A percentile compares a stretch with the other conserved stretches of the same genome.
Evolutionary conservation across 345 rosid species (phyloP).

Genomic region (Gossypium bickii): DNA sequence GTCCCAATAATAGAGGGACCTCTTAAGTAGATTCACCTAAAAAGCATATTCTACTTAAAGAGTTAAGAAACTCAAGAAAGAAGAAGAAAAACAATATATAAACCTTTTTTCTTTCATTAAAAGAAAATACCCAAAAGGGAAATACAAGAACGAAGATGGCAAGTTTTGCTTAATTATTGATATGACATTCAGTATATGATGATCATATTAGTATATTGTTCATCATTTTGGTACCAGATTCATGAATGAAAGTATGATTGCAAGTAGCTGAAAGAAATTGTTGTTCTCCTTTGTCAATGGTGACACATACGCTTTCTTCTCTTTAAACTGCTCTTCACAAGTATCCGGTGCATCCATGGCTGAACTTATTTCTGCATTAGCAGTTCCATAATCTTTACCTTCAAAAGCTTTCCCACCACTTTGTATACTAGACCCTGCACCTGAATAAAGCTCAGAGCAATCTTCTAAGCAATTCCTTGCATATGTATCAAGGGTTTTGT

Average conservation of each 20-base stretch:
- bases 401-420: conserved; percentile 18
- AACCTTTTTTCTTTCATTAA: no score
- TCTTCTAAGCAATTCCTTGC: conserved; percentile 21
- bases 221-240: conserved; percentile 14
- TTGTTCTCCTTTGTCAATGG: conserved; percentile 28
- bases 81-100: no score
- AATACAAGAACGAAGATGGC: no score
- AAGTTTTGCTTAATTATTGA: not conserved
- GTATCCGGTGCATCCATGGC: conserved; percentile 36
- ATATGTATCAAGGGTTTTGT: conserved; percentile 8
- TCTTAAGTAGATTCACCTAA: no score
- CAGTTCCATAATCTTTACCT: conserved; percentile 25
- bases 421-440: conserved; percentile 16
- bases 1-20: no score
- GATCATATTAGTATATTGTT: no score
- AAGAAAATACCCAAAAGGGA: no score
- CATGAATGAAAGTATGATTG: conserved; percentile 38
- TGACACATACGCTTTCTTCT: conserved; percentile 15
- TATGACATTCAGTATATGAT: not conserved
- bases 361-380: conserved; percentile 24
- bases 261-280: conserved; percentile 28
- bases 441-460: conserved; percentile 37
- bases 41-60: no score
- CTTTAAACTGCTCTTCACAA: conserved; percentile 44
- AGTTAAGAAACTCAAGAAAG: no score